These are phyloP conservation scores for Russula lepida DNA, from an alignment of 768 basidiomycete genomes.

Conservation along the genomic window DNA sequence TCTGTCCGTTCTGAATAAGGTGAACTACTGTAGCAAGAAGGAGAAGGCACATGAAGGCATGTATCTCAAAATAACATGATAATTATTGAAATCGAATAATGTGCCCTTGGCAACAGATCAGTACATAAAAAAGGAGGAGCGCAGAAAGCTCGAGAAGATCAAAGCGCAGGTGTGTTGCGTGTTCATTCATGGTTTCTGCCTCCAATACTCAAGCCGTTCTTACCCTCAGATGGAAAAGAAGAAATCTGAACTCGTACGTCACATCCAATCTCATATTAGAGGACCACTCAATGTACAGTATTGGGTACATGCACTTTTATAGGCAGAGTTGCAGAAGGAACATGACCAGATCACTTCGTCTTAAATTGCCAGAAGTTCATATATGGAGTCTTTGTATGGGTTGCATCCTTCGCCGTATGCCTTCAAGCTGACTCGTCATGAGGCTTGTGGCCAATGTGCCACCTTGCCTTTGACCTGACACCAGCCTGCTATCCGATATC, in stretches of 20 bases:
- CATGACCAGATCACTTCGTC: conserved; percentile 19
- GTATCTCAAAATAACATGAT: conserved; percentile 13
- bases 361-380: background rate
- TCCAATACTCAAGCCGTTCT: background rate
- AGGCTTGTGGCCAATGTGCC: background rate
- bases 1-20: conserved; percentile 13
- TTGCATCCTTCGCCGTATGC: background rate
- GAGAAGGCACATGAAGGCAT: conserved; percentile 64
- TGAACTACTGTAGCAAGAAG: conserved; percentile 43
- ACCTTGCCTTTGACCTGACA: background rate
- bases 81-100: conserved; percentile 1
- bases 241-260: conserved; percentile 28
- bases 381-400: background rate
- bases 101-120: conserved; percentile 39
- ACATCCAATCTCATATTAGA: background rate
- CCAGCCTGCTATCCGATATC: background rate
- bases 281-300: background rate
- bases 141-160: conserved; percentile 50
- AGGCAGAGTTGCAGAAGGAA: conserved; percentile 29
- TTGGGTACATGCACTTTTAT: background rate
- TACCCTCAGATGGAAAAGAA: conserved; percentile 26
- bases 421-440: background rate
- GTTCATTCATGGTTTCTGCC: background rate
- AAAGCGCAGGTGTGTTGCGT: conserved; percentile 39
- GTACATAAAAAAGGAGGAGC: conserved; percentile 53